Base-by-base conservation (phyloP, 192 early-diverging fungal genomes). In the Podila epigama region DNA sequence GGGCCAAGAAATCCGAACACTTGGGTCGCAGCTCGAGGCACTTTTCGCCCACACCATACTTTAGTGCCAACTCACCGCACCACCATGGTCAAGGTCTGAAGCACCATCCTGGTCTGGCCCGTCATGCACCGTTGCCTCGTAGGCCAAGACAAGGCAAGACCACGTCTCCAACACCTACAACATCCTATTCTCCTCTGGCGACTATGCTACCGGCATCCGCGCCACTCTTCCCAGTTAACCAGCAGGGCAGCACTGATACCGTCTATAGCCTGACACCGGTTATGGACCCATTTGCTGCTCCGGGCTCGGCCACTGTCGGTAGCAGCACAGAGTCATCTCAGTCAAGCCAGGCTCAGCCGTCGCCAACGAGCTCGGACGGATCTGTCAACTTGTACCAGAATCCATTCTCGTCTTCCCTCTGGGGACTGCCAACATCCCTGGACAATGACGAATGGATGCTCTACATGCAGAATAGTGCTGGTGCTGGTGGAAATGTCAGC, bases 1-100 rank as follows among this genome's bases (percentile, higher is more conserved):
- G 29, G 3, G 27, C 55, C 15, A 57, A 64, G 31, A 60, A 68
- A 16, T 10, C 42, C 0, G 60, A 63, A 18, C 66, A 65, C 4
- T 48, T 51, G 66, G 73, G 73, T 9, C 73, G 73, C 29, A 77
- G 68, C 39, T 68, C 73, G 2, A 59, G 73, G 15, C 73, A 68
- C 33, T 77, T 77, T 29, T 68, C 73, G n/a, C 73, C 73, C 3
- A 59, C 73, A 16, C 73, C 73, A 6, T 77, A 77, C 35, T 77
- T 64, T 41, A 77, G 66, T 27, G 25, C 66, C 8, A 37, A 44
- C 2, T 40, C 66, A 4, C 48, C 52, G 12, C 66, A 68, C 35
- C 60, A 63, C 32, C 70, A 72, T 15, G 20, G 20, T 15, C 32
- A 18, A 4, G 32, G 33, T 13, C 39, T 68, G 58, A 68, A 64